Evolutionary conservation across 129 eudicot species (phyloP).

Genomic region (Heracleum sosnowskyi): DNA sequence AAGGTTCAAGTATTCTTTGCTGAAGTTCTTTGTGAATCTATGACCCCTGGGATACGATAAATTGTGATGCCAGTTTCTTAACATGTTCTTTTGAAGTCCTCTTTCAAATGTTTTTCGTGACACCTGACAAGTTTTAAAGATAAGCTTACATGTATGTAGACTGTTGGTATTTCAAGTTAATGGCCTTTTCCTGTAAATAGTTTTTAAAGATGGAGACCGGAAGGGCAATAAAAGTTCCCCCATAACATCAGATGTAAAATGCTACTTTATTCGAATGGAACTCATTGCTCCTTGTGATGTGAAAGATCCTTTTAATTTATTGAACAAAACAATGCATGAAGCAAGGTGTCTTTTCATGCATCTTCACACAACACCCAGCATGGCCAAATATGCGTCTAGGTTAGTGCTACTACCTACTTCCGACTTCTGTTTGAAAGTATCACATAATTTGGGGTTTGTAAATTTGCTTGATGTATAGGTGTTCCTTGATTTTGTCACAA

Average conservation of each 20-base stretch:
- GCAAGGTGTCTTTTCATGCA: constrained; percentile 81
- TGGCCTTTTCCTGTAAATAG: constrained; percentile 21
- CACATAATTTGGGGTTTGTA: not conserved
- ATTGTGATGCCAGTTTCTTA: not conserved
- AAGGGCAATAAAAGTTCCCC: constrained; percentile 27
- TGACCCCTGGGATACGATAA: not conserved
- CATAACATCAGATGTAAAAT: constrained; percentile 33
- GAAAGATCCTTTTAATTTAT: constrained; percentile 21
- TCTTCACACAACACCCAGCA: constrained; percentile 41
- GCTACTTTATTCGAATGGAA: constrained; percentile 51
- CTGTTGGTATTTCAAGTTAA: not conserved
- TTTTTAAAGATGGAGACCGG: constrained; percentile 61
- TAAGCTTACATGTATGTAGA: not conserved
- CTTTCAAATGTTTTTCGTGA: not conserved
- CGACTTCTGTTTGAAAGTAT: not conserved
- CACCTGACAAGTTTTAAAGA: not conserved
- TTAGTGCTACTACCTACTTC: constrained; percentile 12
- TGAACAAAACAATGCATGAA: constrained; percentile 29
- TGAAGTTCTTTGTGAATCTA: not conserved
- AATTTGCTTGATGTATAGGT: constrained; percentile 36
- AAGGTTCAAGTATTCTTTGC: not conserved
- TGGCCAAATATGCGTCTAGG: constrained; percentile 76
- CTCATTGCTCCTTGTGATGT: constrained; percentile 24
- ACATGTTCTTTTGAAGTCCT: not conserved
- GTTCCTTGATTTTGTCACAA: constrained; percentile 61